Evolutionary conservation across 768 basidiomycete genomes (phyloP).

Genomic region (Cystobasidiopsis lactophilus): DNA sequence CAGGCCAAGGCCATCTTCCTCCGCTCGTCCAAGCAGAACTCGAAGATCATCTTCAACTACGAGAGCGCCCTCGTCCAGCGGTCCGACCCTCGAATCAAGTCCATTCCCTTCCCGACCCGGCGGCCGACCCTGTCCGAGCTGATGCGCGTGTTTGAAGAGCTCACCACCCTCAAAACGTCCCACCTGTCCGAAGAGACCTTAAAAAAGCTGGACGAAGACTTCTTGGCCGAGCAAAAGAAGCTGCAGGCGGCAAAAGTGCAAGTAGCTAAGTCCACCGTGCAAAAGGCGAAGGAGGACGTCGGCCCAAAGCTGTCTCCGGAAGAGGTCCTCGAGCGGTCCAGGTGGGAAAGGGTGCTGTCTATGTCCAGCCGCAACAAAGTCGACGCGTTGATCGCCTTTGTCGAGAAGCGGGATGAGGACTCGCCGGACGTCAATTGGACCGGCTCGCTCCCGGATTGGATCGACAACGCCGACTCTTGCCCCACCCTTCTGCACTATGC

Average conservation of each 20-base stretch:
- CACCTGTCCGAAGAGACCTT: constrained; percentile 69
- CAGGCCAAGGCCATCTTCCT: constrained; percentile 81
- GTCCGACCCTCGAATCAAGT: constrained; percentile 56
- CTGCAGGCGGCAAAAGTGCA: constrained; percentile 26
- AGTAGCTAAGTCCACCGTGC: constrained; percentile 10
- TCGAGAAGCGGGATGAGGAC: constrained; percentile 43
- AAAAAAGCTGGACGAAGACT: constrained; percentile 64
- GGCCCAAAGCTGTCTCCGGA: constrained; percentile 50
- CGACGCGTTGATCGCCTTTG: constrained; percentile 57
- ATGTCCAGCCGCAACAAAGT: constrained; percentile 71
- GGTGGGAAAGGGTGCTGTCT: constrained; percentile 63
- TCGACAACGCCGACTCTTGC: constrained; percentile 29
- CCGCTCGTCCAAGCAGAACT: constrained; percentile 66
- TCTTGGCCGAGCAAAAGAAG: constrained; percentile 65
- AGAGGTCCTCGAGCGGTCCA: constrained; percentile 54
- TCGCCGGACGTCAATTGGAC: constrained; percentile 28
- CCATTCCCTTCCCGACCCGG: constrained; percentile 88
- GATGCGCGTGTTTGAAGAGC: constrained; percentile 58
- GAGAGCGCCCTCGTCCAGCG: constrained; percentile 55
- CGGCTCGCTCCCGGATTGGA: constrained; percentile 48
- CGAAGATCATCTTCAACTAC: constrained; percentile 73
- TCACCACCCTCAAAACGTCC: constrained; percentile 62
- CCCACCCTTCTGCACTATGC: constrained; percentile 52
- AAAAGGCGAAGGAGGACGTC: constrained; percentile 23
- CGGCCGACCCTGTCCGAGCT: constrained; percentile 91